Conservation (phyloP, 371 early-diverging fungal species). For the Syncephalis plumigaleata region DNA sequence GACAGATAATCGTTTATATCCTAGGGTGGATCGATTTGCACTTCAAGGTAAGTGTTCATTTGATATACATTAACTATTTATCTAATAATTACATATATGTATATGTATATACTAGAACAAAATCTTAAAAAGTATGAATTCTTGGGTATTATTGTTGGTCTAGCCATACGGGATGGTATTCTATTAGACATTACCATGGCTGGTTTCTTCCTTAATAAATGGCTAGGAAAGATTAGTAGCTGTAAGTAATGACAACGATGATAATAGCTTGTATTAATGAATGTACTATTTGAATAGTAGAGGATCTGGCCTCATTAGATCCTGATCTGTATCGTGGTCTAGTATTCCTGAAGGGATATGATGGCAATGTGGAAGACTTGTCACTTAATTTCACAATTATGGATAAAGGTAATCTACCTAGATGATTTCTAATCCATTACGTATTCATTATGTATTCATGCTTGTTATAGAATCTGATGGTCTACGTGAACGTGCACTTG, state of each 20-base stretch:
- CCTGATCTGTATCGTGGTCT: constrained; percentile 69
- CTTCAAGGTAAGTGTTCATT: too few species aligned
- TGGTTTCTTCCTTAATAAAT: constrained; percentile 76
- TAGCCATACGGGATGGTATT: constrained; percentile 86
- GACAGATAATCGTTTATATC: too few species aligned
- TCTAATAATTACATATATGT: background rate
- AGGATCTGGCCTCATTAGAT: constrained; percentile 82
- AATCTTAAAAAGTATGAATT: constrained; percentile 43
- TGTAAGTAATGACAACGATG: too few species aligned
- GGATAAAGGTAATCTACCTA: constrained; percentile 4
- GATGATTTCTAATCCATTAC: constrained; percentile 4
- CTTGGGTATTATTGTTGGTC: constrained; percentile 81
- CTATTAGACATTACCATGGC: constrained; percentile 86
- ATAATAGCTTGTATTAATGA: too few species aligned
- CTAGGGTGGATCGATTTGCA: too few species aligned
- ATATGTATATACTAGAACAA: background rate
- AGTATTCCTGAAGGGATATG: constrained; percentile 57
- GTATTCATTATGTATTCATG: background rate
- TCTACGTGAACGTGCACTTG: constrained; percentile 36
- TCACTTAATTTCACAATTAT: constrained; percentile 66
- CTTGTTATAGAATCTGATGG: background rate
- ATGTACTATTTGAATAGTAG: constrained; percentile 34
- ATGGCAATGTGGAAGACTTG: constrained; percentile 48
- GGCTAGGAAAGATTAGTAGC: constrained; percentile 46
- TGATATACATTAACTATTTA: too few species aligned